Evolutionary conservation across 805 yeast species (phyloP).

Genomic region (Wickerhamomyces queroliae): DNA sequence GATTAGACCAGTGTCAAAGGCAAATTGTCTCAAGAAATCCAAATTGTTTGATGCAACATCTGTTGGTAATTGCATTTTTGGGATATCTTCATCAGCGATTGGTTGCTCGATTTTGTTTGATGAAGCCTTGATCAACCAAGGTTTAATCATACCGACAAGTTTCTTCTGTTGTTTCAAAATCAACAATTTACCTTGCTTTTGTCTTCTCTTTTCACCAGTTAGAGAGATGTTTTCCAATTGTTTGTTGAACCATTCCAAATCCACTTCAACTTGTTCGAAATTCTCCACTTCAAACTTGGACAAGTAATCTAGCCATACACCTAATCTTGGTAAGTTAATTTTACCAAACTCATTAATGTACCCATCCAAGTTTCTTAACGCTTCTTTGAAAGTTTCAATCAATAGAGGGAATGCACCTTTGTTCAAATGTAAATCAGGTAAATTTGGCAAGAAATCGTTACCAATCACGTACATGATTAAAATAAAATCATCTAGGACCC

Average conservation of each 20-base stretch:
- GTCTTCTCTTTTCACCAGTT: constrained; percentile 65
- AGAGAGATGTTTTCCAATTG: constrained; percentile 75
- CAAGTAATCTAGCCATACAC: constrained; percentile 68
- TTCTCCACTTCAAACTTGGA: constrained; percentile 78
- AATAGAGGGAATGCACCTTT: constrained; percentile 96
- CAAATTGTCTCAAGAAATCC: constrained; percentile 57
- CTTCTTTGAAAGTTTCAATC: constrained; percentile 80
- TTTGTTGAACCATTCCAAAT: constrained; percentile 87
- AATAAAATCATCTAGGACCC: constrained; percentile 87
- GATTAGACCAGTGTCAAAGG: constrained; percentile 60
- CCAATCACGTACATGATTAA: constrained; percentile 92
- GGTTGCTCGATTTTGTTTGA: constrained; percentile 23
- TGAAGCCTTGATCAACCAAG: constrained; percentile 37
- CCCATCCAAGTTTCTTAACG: constrained; percentile 69
- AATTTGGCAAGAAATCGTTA: constrained; percentile 94
- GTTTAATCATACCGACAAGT: constrained; percentile 50
- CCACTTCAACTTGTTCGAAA: constrained; percentile 79
- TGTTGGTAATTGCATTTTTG: constrained; percentile 40
- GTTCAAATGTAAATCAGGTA: constrained; percentile 89
- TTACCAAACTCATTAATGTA: constrained; percentile 80
- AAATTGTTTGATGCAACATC: constrained; percentile 36
- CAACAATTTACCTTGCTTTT: constrained; percentile 57
- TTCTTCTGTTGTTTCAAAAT: constrained; percentile 70
- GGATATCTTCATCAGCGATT: constrained; percentile 28
- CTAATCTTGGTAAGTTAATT: constrained; percentile 69